phyloP scores from a whole-genome alignment of 306 rosid genomes.

The Mimosa pudica region DNA sequence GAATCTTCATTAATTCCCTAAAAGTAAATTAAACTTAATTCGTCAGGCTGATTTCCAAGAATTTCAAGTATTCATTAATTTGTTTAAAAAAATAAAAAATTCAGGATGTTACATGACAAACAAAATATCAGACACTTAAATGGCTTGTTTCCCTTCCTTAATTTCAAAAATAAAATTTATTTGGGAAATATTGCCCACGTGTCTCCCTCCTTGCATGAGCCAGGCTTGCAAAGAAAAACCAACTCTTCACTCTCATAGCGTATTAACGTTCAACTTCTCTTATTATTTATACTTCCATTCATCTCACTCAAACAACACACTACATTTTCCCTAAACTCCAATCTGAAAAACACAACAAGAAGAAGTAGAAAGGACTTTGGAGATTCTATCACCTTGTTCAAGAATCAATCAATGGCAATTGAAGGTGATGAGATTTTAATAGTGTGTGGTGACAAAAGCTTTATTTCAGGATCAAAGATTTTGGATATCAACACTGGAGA shows the following conservation, averaged over 20 bases:
- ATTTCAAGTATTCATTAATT: too few species aligned
- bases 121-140: too few species aligned
- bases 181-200: neutral
- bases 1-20: too few species aligned
- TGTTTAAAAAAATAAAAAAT: too few species aligned
- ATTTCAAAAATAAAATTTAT: too few species aligned
- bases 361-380: neutral
- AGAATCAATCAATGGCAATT: conserved; percentile 32
- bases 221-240: neutral
- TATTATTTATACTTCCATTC: neutral
- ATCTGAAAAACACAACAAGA: neutral
- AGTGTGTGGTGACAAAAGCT: conserved; percentile 65
- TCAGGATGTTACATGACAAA: too few species aligned
- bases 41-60: too few species aligned
- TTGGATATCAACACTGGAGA: conserved; percentile 55
- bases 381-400: neutral
- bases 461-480: conserved; percentile 55
- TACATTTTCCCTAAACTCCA: neutral
- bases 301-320: neutral
- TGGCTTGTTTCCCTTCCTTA: too few species aligned
- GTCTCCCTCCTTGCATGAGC: conserved; percentile 6
- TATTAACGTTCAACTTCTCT: conserved; percentile 34
- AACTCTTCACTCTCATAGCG: neutral
- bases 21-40: too few species aligned
- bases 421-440: conserved; percentile 52